Conservation (phyloP, 306 rosid genomes). For the Fagus sylvatica region DNA sequence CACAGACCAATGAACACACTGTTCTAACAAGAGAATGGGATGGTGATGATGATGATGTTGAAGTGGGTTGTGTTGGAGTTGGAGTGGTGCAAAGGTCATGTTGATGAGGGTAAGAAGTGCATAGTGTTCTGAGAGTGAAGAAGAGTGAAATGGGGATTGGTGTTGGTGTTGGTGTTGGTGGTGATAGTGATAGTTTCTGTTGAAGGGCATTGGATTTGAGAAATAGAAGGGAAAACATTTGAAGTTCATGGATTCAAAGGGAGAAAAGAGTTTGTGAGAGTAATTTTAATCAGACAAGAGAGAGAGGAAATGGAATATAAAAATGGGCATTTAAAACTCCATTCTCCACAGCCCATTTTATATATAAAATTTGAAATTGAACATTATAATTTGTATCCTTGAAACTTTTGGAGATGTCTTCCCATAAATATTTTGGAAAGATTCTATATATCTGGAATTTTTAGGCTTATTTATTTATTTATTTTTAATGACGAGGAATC, state of each 20-base stretch:
- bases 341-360: too few relatives aligned
- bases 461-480: too few relatives aligned
- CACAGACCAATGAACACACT: conserved; percentile 57
- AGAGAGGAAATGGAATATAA: too few relatives aligned
- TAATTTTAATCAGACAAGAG: too few relatives aligned
- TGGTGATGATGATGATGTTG: conserved; percentile 28
- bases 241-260: background rate
- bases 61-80: conserved; percentile 2
- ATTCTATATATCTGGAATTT: too few relatives aligned
- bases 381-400: too few relatives aligned
- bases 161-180: background rate
- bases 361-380: too few relatives aligned
- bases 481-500: too few relatives aligned
- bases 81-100: conserved; percentile 12
- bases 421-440: too few relatives aligned
- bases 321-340: too few relatives aligned
- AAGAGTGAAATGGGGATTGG: conserved; percentile 13
- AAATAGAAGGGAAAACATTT: conserved; percentile 17
- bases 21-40: conserved; percentile 46
- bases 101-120: conserved; percentile 17
- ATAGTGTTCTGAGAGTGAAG: conserved; percentile 25
- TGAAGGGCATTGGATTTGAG: conserved; percentile 43
- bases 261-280: background rate
- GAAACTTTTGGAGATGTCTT: too few relatives aligned
- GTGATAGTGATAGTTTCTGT: conserved; percentile 18